phyloP scores from a whole-genome alignment of 805 yeast species.

The Priceomyces haplophilus region DNA sequence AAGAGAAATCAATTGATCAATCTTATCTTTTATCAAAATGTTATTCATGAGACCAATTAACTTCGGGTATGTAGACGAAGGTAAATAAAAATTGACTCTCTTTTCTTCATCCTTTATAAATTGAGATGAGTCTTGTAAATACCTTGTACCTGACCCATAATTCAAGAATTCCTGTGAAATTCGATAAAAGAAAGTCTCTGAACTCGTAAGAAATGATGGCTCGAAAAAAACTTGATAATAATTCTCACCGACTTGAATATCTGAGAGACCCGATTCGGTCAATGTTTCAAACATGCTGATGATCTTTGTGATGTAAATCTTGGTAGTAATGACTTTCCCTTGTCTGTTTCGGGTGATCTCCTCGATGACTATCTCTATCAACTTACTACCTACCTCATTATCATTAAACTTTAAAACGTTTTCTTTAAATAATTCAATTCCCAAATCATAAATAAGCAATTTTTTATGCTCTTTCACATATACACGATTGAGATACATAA shows the following conservation, averaged over 20 bases:
- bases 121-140: constrained; percentile 48
- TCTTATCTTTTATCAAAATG: constrained; percentile 53
- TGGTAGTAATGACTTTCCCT: constrained; percentile 54
- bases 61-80: constrained; percentile 52
- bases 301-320: constrained; percentile 56
- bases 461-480: constrained; percentile 68
- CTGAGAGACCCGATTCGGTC: constrained; percentile 33
- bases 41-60: constrained; percentile 55
- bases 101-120: constrained; percentile 62
- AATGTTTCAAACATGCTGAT: constrained; percentile 72
- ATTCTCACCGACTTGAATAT: constrained; percentile 47
- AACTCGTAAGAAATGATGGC: constrained; percentile 53
- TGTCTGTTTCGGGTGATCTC: constrained; percentile 56
- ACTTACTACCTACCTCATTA: constrained; percentile 47
- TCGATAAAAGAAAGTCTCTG: constrained; percentile 53
- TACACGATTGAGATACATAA: constrained; percentile 84
- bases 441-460: constrained; percentile 68
- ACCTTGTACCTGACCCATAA: constrained; percentile 49
- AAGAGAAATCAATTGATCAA: constrained; percentile 50
- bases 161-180: constrained; percentile 45
- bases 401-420: constrained; percentile 50
- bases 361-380: constrained; percentile 49
- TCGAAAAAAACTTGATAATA: constrained; percentile 67
- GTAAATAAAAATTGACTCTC: constrained; percentile 52
- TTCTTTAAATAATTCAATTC: constrained; percentile 64